These are phyloP conservation scores for Craterostigma plantagineum DNA, from an alignment of 257 asterid genomes.

Conservation along the genomic window DNA sequence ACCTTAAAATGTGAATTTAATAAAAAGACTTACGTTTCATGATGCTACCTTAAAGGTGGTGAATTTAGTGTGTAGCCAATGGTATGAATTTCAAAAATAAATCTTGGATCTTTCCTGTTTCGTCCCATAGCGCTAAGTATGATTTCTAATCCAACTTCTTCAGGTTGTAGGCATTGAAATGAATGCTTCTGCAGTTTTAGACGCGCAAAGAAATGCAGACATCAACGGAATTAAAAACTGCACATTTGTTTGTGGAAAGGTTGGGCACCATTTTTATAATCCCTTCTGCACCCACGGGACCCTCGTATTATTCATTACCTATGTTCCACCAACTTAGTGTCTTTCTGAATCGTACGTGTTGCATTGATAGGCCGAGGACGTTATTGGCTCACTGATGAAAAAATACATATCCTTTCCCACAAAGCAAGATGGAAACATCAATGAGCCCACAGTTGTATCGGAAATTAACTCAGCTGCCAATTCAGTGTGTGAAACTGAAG, in stretches of 20 bases:
- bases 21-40: too few relatives aligned
- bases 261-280: conserved; percentile 12
- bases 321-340: conserved; percentile 8
- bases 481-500: conserved; percentile 15
- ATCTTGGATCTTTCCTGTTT: too few relatives aligned
- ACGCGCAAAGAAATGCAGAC: conserved; percentile 88
- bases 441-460: conserved; percentile 14
- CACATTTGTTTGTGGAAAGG: conserved; percentile 93
- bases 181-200: conserved; percentile 94
- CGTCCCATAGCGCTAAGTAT: neutral
- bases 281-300: neutral
- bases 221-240: conserved; percentile 72
- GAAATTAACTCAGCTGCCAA: conserved; percentile 16
- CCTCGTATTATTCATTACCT: neutral
- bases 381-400: conserved; percentile 71
- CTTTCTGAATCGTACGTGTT: conserved; percentile 3
- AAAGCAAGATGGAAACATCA: conserved; percentile 24
- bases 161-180: conserved; percentile 98
- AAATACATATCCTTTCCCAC: conserved; percentile 43
- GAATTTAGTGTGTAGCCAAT: too few relatives aligned
- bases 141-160: conserved; percentile 11
- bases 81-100: too few relatives aligned
- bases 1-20: too few relatives aligned
- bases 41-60: too few relatives aligned
- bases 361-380: conserved; percentile 84